phyloP scores from a whole-genome alignment of 306 rosid species.

The Crotalaria pallida region DNA sequence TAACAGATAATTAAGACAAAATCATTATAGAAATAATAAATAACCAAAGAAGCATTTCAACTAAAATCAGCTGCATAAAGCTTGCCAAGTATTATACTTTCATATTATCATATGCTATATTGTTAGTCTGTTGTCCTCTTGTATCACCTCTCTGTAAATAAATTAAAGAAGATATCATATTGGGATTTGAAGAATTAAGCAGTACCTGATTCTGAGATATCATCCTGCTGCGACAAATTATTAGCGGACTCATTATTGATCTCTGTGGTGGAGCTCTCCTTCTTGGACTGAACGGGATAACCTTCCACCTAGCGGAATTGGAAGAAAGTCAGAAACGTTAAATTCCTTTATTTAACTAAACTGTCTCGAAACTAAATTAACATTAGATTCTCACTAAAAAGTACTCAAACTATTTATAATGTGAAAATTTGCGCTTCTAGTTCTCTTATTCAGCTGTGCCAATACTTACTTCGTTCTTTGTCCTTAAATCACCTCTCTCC shows the following conservation, averaged over 20 bases:
- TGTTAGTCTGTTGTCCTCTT: background rate
- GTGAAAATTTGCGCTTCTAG: constrained; percentile 25
- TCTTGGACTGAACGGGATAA: constrained; percentile 27
- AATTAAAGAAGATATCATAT: background rate
- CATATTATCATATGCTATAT: background rate
- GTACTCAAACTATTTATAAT: constrained; percentile 21
- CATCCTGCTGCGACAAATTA: constrained; percentile 32
- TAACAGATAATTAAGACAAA: background rate
- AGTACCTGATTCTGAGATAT: constrained; percentile 44
- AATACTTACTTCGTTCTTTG: constrained; percentile 34
- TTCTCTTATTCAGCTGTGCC: constrained; percentile 9
- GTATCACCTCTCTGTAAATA: background rate
- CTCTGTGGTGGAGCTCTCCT: constrained; percentile 27
- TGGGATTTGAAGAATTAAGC: constrained; percentile 32
- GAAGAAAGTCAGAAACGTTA: constrained; percentile 26
- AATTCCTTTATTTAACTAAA: background rate
- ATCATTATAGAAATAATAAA: background rate
- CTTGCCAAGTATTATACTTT: background rate
- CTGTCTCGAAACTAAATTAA: constrained; percentile 4
- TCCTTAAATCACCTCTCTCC: constrained; percentile 25
- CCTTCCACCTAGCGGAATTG: constrained; percentile 43
- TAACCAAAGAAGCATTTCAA: background rate
- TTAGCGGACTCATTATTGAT: constrained; percentile 14
- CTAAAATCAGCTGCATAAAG: constrained; percentile 5
- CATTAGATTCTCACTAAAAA: background rate